Evolutionary conservation across 306 rosid species (phyloP).

Genomic region (Boehmeria nivea): DNA sequence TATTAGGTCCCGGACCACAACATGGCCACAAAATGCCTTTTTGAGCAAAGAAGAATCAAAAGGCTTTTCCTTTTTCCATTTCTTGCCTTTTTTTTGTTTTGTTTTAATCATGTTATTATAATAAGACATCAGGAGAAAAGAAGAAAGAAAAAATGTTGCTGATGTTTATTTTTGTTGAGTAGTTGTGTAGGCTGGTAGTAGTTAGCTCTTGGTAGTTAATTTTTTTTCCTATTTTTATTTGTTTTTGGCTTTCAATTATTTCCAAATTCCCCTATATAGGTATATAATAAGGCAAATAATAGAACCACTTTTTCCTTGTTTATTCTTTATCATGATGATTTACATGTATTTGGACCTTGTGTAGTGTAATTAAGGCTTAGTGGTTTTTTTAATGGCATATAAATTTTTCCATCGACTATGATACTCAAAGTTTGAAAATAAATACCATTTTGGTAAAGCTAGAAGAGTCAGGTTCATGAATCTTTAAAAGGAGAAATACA

Average conservation of each 20-base stretch:
- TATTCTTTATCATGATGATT: not conserved
- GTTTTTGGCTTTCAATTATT: not conserved
- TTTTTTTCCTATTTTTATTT: conserved; percentile 1
- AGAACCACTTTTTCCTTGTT: too few species aligned
- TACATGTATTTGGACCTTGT: too few species aligned
- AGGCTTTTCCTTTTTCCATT: not conserved
- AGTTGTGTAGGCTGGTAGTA: conserved; percentile 24
- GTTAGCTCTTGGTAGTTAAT: conserved; percentile 14
- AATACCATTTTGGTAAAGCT: not conserved
- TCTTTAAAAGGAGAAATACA: conserved; percentile 5
- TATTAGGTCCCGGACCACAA: conserved; percentile 22
- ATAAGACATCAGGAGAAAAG: conserved; percentile 16
- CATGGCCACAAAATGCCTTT: conserved; percentile 19
- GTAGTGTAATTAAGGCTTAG: too few species aligned
- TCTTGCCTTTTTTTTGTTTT: not conserved
- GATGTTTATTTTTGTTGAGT: conserved; percentile 29
- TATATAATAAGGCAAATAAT: conserved; percentile 1
- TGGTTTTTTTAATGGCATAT: too few species aligned
- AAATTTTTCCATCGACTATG: too few species aligned
- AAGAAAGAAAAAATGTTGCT: conserved; percentile 2
- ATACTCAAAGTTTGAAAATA: too few species aligned
- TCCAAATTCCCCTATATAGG: too few species aligned
- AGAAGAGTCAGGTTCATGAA: conserved; percentile 9
- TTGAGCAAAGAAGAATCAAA: conserved; percentile 21
- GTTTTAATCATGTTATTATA: not conserved